These are phyloP conservation scores for Mycena pura DNA, from an alignment of 768 basidiomycete species.

Conservation along the genomic window DNA sequence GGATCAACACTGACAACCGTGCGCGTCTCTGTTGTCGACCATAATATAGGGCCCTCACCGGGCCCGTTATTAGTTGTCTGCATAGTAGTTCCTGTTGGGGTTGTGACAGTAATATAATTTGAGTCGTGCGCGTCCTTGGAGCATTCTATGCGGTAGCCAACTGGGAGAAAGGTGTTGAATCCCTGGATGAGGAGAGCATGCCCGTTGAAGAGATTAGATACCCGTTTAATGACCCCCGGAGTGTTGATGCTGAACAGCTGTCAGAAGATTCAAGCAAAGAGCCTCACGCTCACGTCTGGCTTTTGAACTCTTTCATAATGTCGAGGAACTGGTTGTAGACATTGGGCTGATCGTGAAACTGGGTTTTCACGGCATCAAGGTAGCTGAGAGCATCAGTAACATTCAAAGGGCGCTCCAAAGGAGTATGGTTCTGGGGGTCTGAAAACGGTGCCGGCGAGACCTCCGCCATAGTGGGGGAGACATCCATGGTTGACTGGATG, in stretches of 20 bases:
- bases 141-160: slow-evolving; percentile 92
- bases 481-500: slow-evolving; percentile 13
- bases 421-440: slow-evolving; percentile 39
- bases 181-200: slow-evolving; percentile 93
- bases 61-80: slow-evolving; percentile 59
- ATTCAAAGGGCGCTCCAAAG: slow-evolving; percentile 74
- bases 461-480: slow-evolving; percentile 5
- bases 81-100: slow-evolving; percentile 69
- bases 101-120: slow-evolving; percentile 78
- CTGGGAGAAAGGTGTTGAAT: slow-evolving; percentile 97
- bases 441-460: slow-evolving; percentile 5
- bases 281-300: slow-evolving; percentile 69
- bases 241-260: slow-evolving; percentile 81
- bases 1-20: neutral
- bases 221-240: slow-evolving; percentile 94
- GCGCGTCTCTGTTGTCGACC: slow-evolving; percentile 39
- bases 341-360: slow-evolving; percentile 92
- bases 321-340: slow-evolving; percentile 95
- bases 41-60: slow-evolving; percentile 44
- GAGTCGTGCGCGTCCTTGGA: slow-evolving; percentile 66
- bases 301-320: slow-evolving; percentile 99
- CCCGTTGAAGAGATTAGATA: slow-evolving; percentile 90
- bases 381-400: slow-evolving; percentile 94
- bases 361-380: slow-evolving; percentile 89
- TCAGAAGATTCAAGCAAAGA: slow-evolving; percentile 42